Percentiles rank a stretch among this genome's conserved stretches.
These are phyloP conservation scores for Oehlia diaphana DNA, from an alignment of 192 early-diverging fungal species.

Conservation along the genomic window DNA sequence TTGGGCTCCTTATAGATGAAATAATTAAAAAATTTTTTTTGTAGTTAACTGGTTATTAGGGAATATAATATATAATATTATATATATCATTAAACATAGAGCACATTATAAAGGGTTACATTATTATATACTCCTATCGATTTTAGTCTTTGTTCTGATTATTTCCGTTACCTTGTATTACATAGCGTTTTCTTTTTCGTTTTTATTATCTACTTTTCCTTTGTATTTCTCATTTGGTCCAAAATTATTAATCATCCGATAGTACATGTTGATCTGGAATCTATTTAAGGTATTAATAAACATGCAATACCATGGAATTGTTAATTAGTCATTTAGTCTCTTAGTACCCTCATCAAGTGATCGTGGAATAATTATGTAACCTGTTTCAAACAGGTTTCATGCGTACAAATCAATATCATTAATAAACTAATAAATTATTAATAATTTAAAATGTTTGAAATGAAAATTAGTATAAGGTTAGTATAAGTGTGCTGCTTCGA, in stretches of 20 bases:
- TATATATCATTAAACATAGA: conserved; percentile 1
- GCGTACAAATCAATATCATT: too few species aligned
- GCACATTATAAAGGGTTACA: background rate
- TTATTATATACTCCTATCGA: background rate
- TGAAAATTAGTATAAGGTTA: too few species aligned
- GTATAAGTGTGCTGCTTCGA: too few species aligned
- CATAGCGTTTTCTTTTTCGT: background rate
- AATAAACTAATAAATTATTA: too few species aligned
- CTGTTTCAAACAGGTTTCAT: background rate
- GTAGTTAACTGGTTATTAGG: background rate
- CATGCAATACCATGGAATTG: background rate
- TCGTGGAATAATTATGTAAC: background rate
- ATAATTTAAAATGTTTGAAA: too few species aligned
- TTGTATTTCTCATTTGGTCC: background rate
- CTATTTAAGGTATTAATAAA: background rate
- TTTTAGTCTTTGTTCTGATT: background rate
- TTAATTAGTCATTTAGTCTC: background rate
- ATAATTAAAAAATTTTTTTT: background rate
- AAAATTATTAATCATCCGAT: background rate
- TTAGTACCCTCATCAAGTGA: too few species aligned
- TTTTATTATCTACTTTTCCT: background rate
- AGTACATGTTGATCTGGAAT: background rate
- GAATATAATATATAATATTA: background rate
- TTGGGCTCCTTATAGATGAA: conserved; percentile 50
- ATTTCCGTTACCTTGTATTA: background rate